Evolutionary conservation across 164 flowering plant species (phyloP).

Genomic region (Nymphaea thermarum): DNA sequence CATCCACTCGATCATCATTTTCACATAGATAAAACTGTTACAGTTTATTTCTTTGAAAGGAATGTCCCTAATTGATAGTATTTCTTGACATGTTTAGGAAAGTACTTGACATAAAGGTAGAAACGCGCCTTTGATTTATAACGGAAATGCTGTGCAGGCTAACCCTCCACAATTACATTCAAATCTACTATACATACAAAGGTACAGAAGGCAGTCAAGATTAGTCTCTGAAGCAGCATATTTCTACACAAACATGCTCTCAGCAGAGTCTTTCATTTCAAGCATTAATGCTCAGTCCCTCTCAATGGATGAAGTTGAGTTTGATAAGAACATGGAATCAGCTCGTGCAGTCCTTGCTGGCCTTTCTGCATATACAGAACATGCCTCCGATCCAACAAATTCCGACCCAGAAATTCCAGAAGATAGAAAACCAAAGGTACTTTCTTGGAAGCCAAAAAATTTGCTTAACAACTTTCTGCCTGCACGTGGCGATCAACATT

Average conservation of each 20-base stretch:
- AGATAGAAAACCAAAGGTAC: conserved; percentile 18
- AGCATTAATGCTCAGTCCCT: conserved; percentile 74
- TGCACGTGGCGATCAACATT: conserved; percentile 5
- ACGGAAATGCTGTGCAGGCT: conserved; percentile 37
- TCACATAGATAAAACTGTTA: too few relatives aligned
- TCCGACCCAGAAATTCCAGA: conserved; percentile 19
- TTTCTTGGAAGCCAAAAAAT: conserved; percentile 14
- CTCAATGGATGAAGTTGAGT: conserved; percentile 87
- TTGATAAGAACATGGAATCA: conserved; percentile 70
- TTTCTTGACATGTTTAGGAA: too few relatives aligned
- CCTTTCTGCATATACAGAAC: conserved; percentile 30
- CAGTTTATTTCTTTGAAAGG: too few relatives aligned
- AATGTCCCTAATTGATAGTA: too few relatives aligned
- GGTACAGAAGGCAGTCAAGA: conserved; percentile 75
- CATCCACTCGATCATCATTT: too few relatives aligned
- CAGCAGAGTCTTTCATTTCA: conserved; percentile 78
- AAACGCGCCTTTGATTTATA: too few relatives aligned
- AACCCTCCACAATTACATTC: conserved; percentile 97
- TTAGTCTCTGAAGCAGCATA: conserved; percentile 83
- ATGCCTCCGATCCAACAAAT: conserved; percentile 19
- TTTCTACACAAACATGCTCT: conserved; percentile 87
- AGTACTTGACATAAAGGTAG: too few relatives aligned
- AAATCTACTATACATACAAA: conserved; percentile 73
- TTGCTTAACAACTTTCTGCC: conserved; percentile 10
- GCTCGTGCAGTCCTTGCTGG: conserved; percentile 66